Evolutionary conservation across 768 basidiomycete genomes (phyloP).

Genomic region (Mycena venus): DNA sequence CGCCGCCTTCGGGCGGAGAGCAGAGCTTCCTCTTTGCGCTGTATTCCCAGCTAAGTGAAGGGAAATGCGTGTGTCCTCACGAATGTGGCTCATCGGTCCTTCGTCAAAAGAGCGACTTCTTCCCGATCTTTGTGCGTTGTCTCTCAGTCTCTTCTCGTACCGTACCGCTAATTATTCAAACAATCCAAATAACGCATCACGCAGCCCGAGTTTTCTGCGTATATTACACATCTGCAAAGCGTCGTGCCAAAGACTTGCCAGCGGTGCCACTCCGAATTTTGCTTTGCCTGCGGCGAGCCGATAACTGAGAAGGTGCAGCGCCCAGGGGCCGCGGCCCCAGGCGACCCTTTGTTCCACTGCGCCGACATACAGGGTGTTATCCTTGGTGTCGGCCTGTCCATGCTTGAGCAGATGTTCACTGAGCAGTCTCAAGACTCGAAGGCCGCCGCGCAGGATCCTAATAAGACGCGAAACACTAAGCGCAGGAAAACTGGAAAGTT

Average conservation of each 20-base stretch:
- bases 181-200: too few relatives aligned
- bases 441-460: slow-evolving; percentile 51
- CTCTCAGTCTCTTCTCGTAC: not conserved
- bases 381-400: slow-evolving; percentile 89
- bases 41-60: slow-evolving; percentile 79
- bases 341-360: slow-evolving; percentile 87
- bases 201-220: slow-evolving; percentile 81
- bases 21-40: slow-evolving; percentile 90
- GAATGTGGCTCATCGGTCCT: slow-evolving; percentile 75
- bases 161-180: slow-evolving; percentile 29
- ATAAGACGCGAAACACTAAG: slow-evolving; percentile 55
- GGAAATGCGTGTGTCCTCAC: slow-evolving; percentile 77
- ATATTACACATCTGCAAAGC: slow-evolving; percentile 72
- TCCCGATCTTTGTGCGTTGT: slow-evolving; percentile 80
- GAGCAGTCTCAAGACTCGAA: slow-evolving; percentile 61
- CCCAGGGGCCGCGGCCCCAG: slow-evolving; percentile 56
- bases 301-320: slow-evolving; percentile 61
- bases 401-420: slow-evolving; percentile 82
- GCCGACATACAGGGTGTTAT: slow-evolving; percentile 91
- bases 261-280: slow-evolving; percentile 71
- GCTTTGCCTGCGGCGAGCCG: slow-evolving; percentile 83
- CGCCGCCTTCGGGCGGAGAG: slow-evolving; percentile 82
- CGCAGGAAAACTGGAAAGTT: slow-evolving; percentile 58
- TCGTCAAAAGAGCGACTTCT: slow-evolving; percentile 84
- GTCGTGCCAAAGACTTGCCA: slow-evolving; percentile 74